These are phyloP conservation scores for Heritiera littoralis DNA, from an alignment of 345 rosid genomes.

Conservation along the genomic window DNA sequence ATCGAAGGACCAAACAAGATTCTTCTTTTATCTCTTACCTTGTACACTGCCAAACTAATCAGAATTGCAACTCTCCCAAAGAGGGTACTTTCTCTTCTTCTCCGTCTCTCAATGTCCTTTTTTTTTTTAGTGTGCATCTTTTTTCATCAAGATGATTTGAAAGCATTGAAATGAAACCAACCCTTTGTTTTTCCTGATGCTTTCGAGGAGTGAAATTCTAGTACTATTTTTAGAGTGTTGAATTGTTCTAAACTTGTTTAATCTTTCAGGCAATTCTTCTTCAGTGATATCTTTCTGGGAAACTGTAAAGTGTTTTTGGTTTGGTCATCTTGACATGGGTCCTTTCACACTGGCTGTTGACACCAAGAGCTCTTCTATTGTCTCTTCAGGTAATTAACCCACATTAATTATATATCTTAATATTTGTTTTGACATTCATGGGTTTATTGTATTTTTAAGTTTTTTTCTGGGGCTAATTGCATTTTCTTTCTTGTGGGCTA, in stretches of 20 bases:
- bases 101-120: not conserved
- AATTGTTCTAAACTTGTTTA: not conserved
- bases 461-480: not conserved
- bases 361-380: conserved; percentile 11
- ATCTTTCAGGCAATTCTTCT: conserved; percentile 3
- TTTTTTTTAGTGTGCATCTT: not conserved
- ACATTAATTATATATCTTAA: not conserved
- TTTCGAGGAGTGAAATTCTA: not conserved
- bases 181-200: not conserved
- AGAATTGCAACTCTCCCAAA: not conserved
- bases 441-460: not conserved
- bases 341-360: conserved; percentile 20
- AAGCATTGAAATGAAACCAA: not conserved
- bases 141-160: not conserved
- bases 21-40: not conserved
- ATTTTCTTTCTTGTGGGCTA: not conserved
- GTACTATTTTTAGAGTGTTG: not conserved
- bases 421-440: not conserved
- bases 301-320: conserved; percentile 1
- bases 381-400: conserved; percentile 16
- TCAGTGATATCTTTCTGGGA: not conserved
- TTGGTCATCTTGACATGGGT: conserved; percentile 20
- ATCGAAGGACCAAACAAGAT: not conserved
- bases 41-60: not conserved
- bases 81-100: not conserved